phyloP scores from a whole-genome alignment of 2,329 filamentous ascomycete genomes.

The Trichoderma gracile region DNA sequence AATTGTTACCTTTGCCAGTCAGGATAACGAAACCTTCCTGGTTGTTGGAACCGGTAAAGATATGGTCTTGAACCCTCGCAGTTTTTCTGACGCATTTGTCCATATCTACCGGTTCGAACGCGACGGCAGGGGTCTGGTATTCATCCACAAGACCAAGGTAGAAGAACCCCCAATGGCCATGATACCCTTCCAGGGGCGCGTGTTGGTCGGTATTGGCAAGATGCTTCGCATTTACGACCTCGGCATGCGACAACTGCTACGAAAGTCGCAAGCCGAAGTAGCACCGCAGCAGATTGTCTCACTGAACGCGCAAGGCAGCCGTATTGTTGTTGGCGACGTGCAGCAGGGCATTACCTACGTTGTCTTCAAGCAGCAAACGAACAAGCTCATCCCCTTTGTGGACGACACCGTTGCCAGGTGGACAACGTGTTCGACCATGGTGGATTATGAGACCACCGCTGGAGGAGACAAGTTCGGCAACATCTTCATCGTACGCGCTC shows the following conservation, averaged over 20 bases:
- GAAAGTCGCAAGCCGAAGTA: constrained; percentile 83
- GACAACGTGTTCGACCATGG: constrained; percentile 89
- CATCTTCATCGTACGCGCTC: constrained; percentile 86
- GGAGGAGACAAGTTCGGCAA: constrained; percentile 99
- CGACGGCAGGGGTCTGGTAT: constrained; percentile 83
- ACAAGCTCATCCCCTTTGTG: constrained; percentile 87
- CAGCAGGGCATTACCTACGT: constrained; percentile 90
- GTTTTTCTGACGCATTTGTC: constrained; percentile 77
- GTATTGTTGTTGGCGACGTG: constrained; percentile 89
- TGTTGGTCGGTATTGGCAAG: constrained; percentile 82
- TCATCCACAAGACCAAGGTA: constrained; percentile 94
- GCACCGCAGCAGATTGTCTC: constrained; percentile 82
- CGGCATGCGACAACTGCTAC: constrained; percentile 86
- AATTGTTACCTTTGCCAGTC: constrained; percentile 81
- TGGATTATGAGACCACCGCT: constrained; percentile 94
- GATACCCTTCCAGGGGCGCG: constrained; percentile 85
- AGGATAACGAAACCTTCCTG: constrained; percentile 87
- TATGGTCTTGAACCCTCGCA: constrained; percentile 74
- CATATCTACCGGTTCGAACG: constrained; percentile 90
- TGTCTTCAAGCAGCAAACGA: constrained; percentile 89
- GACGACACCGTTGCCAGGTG: constrained; percentile 89
- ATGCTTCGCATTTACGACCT: constrained; percentile 87
- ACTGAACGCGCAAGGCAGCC: constrained; percentile 84
- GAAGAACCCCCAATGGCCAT: constrained; percentile 89
- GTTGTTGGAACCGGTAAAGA: constrained; percentile 93